Evolutionary conservation across 1,284 basidiomycete species (phyloP).

Genomic region (Apiotrichum brassicae): DNA sequence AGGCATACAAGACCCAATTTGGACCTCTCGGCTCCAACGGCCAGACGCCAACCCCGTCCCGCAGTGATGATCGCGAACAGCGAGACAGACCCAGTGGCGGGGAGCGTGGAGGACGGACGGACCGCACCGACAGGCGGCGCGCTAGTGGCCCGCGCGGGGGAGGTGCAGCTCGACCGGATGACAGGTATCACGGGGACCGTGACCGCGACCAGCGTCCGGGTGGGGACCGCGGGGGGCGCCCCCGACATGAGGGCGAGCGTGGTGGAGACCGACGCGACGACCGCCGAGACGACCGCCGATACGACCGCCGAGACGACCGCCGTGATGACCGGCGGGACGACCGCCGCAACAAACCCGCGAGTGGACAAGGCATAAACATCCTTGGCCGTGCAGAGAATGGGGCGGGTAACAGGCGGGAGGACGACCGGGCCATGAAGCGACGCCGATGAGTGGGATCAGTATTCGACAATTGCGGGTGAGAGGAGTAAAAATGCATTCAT

Average conservation of each 20-base stretch:
- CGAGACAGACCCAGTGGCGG: neutral
- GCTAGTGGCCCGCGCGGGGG: conserved; percentile 4
- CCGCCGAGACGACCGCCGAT: neutral
- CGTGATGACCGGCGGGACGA: neutral
- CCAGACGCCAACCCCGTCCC: neutral
- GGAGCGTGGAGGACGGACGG: neutral
- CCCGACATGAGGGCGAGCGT: neutral
- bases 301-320: neutral
- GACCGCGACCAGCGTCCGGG: neutral
- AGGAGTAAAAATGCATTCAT: no score
- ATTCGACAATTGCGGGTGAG: no score
- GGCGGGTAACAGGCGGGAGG: neutral
- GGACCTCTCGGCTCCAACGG: conserved; percentile 11
- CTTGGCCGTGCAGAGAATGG: conserved; percentile 1
- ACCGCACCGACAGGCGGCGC: conserved; percentile 1
- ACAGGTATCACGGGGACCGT: neutral
- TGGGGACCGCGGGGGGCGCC: neutral
- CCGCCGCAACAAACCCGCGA: neutral
- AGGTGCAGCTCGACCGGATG: neutral
- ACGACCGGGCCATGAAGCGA: conserved; percentile 13
- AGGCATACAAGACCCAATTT: conserved; percentile 23
- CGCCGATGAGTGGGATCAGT: conserved; percentile 7
- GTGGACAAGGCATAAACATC: conserved; percentile 2
- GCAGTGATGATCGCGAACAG: neutral
- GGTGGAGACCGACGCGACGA: neutral